These are phyloP conservation scores for Stemphylium lycopersici DNA, from an alignment of 2,329 filamentous ascomycete species.

Conservation along the genomic window DNA sequence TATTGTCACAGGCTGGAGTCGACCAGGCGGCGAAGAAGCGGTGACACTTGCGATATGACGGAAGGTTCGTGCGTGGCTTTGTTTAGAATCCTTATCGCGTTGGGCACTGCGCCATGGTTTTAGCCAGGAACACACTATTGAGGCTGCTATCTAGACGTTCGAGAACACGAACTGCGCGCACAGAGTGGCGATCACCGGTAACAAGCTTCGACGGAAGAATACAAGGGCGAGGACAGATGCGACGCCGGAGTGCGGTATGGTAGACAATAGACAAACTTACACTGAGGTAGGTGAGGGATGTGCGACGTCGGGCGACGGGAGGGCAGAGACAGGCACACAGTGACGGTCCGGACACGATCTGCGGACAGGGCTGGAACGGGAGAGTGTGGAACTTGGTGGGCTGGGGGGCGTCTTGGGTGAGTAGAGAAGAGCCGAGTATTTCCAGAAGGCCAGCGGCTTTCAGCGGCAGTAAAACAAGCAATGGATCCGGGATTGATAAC, in stretches of 20 bases:
- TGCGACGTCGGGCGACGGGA: slow-evolving; percentile 33
- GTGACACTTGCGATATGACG: slow-evolving; percentile 50
- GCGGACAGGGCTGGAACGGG: slow-evolving; percentile 19
- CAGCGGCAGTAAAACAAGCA: slow-evolving; percentile 29
- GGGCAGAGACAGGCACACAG: slow-evolving; percentile 14
- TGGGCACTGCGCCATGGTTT: slow-evolving; percentile 38
- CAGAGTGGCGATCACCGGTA: neutral
- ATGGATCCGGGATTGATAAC: slow-evolving; percentile 22
- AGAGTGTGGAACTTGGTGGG: neutral
- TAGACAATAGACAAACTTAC: slow-evolving; percentile 28
- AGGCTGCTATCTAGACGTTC: neutral
- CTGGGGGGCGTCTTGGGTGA: slow-evolving; percentile 4
- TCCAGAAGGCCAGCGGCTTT: slow-evolving; percentile 38
- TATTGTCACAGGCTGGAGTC: slow-evolving; percentile 35
- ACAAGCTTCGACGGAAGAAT: neutral
- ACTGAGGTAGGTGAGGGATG: slow-evolving; percentile 22
- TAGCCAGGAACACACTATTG: slow-evolving; percentile 41
- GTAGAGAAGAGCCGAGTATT: slow-evolving; percentile 40
- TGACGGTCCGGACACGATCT: slow-evolving; percentile 18
- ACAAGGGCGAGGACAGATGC: neutral
- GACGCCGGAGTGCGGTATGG: neutral
- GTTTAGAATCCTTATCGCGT: slow-evolving; percentile 45
- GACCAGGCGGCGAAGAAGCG: slow-evolving; percentile 39
- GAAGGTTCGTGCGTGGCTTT: slow-evolving; percentile 46
- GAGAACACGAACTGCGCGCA: slow-evolving; percentile 7